A percentile compares a stretch with the other conserved stretches of the same genome.
These are phyloP conservation scores for Oidiodendron maius DNA, from an alignment of 495 filamentous ascomycete species.

Conservation along the genomic window DNA sequence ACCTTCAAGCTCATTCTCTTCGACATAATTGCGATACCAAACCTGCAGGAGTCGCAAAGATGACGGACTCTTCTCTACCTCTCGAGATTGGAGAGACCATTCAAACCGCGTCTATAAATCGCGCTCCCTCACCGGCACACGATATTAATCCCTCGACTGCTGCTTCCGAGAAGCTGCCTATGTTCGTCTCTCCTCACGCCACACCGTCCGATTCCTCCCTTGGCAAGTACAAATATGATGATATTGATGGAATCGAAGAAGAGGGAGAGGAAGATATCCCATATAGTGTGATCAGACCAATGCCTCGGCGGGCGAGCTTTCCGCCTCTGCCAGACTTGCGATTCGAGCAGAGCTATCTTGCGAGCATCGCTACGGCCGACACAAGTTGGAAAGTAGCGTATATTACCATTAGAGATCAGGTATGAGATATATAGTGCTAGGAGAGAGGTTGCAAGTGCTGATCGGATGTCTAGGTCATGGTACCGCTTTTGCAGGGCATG, in stretches of 20 bases:
- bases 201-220: constrained; percentile 17
- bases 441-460: not conserved
- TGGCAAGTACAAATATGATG: constrained; percentile 19
- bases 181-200: constrained; percentile 24
- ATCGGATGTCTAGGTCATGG: constrained; percentile 53
- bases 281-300: constrained; percentile 48
- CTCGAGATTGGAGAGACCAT: constrained; percentile 67
- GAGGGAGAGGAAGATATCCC: constrained; percentile 45
- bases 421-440: constrained; percentile 28
- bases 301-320: constrained; percentile 45
- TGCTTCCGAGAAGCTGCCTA: constrained; percentile 49
- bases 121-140: constrained; percentile 58
- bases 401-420: constrained; percentile 88
- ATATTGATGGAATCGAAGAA: constrained; percentile 25
- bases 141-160: constrained; percentile 79
- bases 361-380: constrained; percentile 71
- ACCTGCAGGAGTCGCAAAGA: not conserved
- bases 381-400: constrained; percentile 69
- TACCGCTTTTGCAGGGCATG: constrained; percentile 77
- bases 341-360: constrained; percentile 96
- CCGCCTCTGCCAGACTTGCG: constrained; percentile 88
- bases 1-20: not conserved
- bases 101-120: constrained; percentile 72
- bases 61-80: constrained; percentile 33
- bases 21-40: not conserved